Percentiles rank a stretch among this genome's conserved stretches.
These are phyloP conservation scores for Debaryomyces castellii DNA, from an alignment of 805 yeast species.

Conservation along the genomic window DNA sequence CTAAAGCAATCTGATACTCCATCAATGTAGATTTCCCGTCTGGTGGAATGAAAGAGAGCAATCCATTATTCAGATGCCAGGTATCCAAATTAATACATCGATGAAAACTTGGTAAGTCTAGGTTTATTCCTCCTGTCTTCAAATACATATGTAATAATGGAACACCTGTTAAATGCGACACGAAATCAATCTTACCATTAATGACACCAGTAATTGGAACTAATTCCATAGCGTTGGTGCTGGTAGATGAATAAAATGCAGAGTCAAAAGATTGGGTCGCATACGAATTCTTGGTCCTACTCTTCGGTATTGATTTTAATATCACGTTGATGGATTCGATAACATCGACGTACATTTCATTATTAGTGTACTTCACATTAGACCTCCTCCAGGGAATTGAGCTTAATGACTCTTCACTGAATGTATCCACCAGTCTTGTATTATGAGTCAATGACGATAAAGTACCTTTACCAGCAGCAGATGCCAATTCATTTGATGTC, in stretches of 20 bases:
- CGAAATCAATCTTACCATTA: slow-evolving; percentile 61
- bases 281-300: slow-evolving; percentile 6
- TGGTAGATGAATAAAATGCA: slow-evolving; percentile 24
- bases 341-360: slow-evolving; percentile 85
- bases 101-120: slow-evolving; percentile 69
- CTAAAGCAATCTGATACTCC: slow-evolving; percentile 61
- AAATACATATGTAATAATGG: slow-evolving; percentile 69
- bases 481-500: slow-evolving; percentile 34
- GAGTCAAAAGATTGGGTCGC: slow-evolving; percentile 29
- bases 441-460: slow-evolving; percentile 15
- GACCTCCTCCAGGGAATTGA: slow-evolving; percentile 75
- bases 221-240: slow-evolving; percentile 13
- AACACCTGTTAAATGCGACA: slow-evolving; percentile 70
- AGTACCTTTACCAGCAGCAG: slow-evolving; percentile 19
- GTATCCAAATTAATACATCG: slow-evolving; percentile 56
- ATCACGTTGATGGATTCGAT: slow-evolving; percentile 63
- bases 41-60: slow-evolving; percentile 77
- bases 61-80: slow-evolving; percentile 50
- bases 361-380: slow-evolving; percentile 68
- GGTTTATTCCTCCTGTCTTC: slow-evolving; percentile 40
- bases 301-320: slow-evolving; percentile 31
- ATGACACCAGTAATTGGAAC: slow-evolving; percentile 54
- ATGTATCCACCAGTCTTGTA: background rate
- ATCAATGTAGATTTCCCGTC: slow-evolving; percentile 71
- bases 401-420: slow-evolving; percentile 19